Conservation (phyloP, 306 rosid species). For the Pterocarpus macrocarpus region DNA sequence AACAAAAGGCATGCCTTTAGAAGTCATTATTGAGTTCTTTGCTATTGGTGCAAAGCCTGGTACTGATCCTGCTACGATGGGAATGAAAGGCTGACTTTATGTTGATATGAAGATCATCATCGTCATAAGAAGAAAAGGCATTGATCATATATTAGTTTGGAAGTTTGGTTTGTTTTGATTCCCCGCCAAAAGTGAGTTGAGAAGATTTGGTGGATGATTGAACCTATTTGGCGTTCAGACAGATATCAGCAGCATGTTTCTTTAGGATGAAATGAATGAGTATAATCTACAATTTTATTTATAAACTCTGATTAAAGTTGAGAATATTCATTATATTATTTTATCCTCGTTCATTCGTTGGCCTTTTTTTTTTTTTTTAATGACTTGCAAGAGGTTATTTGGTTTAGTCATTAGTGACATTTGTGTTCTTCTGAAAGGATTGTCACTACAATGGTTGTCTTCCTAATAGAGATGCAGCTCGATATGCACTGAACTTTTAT, state of each 20-base stretch:
- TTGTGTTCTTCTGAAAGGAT: slow-evolving; percentile 3
- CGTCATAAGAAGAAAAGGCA: slow-evolving; percentile 3
- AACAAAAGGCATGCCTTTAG: slow-evolving; percentile 86
- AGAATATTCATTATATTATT: slow-evolving; percentile 21
- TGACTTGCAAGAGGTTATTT: slow-evolving; percentile 27
- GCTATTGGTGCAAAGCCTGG: slow-evolving; percentile 68
- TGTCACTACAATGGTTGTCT: slow-evolving; percentile 1
- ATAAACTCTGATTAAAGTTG: neutral
- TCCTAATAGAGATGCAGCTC: neutral
- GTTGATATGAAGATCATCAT: neutral
- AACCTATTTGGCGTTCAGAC: slow-evolving; percentile 19
- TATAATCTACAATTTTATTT: slow-evolving; percentile 33
- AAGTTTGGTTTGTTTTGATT: slow-evolving; percentile 34
- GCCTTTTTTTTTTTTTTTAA: neutral
- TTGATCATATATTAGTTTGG: slow-evolving; percentile 21
- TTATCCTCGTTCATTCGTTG: slow-evolving; percentile 15
- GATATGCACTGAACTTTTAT: neutral
- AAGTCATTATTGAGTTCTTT: slow-evolving; percentile 77
- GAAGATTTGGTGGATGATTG: slow-evolving; percentile 43
- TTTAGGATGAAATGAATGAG: slow-evolving; percentile 15
- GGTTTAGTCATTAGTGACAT: neutral
- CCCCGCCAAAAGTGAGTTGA: neutral
- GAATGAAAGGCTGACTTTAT: slow-evolving; percentile 47
- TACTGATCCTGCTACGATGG: slow-evolving; percentile 54
- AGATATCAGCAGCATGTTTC: slow-evolving; percentile 12